Percentiles rank a stretch among this genome's conserved stretches.
Conservation (phyloP, 768 basidiomycete species). For the Leccinum pellstonianum region DNA sequence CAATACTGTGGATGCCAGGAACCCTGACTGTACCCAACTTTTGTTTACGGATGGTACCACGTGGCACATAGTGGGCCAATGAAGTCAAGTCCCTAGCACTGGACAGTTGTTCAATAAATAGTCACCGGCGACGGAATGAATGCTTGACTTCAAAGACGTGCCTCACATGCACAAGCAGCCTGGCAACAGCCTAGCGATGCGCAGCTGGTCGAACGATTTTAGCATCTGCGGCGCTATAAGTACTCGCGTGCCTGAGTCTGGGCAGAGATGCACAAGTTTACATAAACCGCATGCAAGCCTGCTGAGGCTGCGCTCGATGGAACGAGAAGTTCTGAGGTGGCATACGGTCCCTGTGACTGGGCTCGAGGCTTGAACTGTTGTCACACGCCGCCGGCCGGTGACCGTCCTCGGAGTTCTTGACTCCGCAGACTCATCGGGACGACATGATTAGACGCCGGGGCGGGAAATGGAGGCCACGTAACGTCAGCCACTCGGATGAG, state of each 20-base stretch:
- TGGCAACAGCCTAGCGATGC: no score
- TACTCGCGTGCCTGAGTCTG: neutral
- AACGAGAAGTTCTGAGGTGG: neutral
- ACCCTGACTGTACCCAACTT: neutral
- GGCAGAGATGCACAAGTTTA: neutral
- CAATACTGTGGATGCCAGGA: no score
- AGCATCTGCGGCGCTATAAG: neutral
- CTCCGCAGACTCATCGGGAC: neutral
- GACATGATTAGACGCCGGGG: neutral
- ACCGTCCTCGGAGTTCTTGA: neutral
- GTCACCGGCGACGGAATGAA: neutral
- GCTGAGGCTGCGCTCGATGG: neutral
- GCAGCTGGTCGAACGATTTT: no score
- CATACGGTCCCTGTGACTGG: no score
- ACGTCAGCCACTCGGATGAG: neutral
- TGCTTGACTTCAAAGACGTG: neutral
- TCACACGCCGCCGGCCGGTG: neutral
- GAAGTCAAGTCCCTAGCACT: neutral
- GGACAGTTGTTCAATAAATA: neutral
- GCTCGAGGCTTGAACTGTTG: no score
- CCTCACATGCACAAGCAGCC: no score
- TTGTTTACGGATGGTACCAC: neutral
- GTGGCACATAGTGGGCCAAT: neutral
- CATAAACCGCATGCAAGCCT: neutral
- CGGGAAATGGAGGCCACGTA: neutral